phyloP scores from a whole-genome alignment of 768 basidiomycete species.

The Cubamyces lactineus region DNA sequence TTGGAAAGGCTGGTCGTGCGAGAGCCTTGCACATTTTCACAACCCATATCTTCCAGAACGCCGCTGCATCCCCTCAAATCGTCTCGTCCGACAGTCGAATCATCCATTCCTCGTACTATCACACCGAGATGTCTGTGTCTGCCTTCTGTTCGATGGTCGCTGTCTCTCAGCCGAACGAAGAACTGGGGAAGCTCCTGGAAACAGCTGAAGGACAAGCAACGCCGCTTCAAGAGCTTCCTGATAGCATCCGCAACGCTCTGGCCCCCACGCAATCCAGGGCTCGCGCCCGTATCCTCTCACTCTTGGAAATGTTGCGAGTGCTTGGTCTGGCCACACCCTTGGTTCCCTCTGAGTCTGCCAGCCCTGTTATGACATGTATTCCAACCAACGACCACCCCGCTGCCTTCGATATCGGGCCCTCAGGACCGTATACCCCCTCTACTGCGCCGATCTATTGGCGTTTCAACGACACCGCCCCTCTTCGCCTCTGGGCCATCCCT shows the following conservation, averaged over 20 bases:
- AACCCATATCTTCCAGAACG: constrained; percentile 50
- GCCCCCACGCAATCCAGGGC: constrained; percentile 62
- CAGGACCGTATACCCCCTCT: constrained; percentile 49
- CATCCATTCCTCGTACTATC: constrained; percentile 61
- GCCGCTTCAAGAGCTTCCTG: constrained; percentile 57
- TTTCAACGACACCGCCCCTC: constrained; percentile 55
- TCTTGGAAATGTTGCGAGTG: constrained; percentile 59
- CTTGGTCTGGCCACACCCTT: constrained; percentile 68
- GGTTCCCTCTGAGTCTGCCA: constrained; percentile 43
- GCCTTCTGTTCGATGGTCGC: constrained; percentile 68
- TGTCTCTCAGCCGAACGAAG: constrained; percentile 56
- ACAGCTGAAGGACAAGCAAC: constrained; percentile 52
- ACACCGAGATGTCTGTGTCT: constrained; percentile 64
- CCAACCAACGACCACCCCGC: constrained; percentile 47
- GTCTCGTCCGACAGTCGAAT: constrained; percentile 59
- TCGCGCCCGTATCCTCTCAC: constrained; percentile 62
- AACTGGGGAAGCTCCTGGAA: constrained; percentile 54
- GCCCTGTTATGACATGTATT: constrained; percentile 51
- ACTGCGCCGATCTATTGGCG: constrained; percentile 67
- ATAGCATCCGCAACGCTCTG: constrained; percentile 50
- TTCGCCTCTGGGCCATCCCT: constrained; percentile 62
- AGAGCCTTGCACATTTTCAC: constrained; percentile 64
- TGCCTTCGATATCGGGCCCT: constrained; percentile 47
- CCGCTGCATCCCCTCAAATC: constrained; percentile 44
- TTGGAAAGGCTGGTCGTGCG: constrained; percentile 66